Base-by-base conservation (phyloP, 176 grass and related monocot genomes). In the Oryza meyeriana region DNA sequence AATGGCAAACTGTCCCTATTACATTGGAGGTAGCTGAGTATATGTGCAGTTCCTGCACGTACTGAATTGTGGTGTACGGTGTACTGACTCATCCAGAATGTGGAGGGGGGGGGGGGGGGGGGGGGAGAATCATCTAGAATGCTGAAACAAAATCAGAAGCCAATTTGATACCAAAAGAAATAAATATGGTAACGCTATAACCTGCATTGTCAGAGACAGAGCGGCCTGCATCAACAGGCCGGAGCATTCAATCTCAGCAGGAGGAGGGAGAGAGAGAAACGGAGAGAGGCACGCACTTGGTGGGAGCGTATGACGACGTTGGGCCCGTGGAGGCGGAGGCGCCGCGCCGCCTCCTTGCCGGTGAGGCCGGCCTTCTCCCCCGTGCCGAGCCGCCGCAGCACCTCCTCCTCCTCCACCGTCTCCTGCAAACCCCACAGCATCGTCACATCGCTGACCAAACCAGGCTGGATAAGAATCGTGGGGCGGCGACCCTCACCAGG, bases 331-430 rank as follows among this genome's bases (percentile, higher is more conserved):
- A 80, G 16, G 63, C 76, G 87, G 76, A 80, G 76, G 38, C 86
- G 80, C 4, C 81, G 47, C 35, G 45, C 75, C 2, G 36, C 75
- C 75, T 84, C 81, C n/a, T 29, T 29, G 9, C 29, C 47, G 38
- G 76, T 75, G 81, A 89, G 76, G 3, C 76, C 76, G 1, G 63
- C 24, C n/a, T 41, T 36, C 76, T 85, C 87, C 25, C 18, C 52
- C 5, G 77, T 76, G 64, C 31, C 87, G 12, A 88, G 76, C 62
- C 81, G 82, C 18, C 71, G 77, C 27, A 85, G 77, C 70, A 89
- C 77, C 82, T 85, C 82, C 77, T 32, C 64, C 69, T 68, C 29
- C 29, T 24, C 62, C 67, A 1, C 33, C 81, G 76, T 89, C 81
- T 80, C 87, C 87, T 85, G 39, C 81, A 36, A 22, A 12, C 6